These are phyloP conservation scores for Geotrichum reessii DNA, from an alignment of 1,139 yeast genomes.

Conservation along the genomic window DNA sequence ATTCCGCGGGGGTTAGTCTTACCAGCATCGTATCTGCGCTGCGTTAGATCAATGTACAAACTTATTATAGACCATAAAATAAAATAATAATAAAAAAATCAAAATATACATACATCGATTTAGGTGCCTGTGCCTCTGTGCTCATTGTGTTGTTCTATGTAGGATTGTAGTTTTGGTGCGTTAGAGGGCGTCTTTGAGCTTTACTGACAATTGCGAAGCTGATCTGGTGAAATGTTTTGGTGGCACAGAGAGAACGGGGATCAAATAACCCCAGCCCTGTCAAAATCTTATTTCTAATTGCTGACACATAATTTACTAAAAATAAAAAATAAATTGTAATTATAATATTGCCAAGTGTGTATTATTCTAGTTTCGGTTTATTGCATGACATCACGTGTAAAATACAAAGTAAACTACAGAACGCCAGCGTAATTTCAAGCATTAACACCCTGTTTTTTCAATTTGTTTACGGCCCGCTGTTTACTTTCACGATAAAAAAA, in stretches of 20 bases:
- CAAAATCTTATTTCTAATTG: not conserved
- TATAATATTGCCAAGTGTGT: too few relatives aligned
- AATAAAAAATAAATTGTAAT: not conserved
- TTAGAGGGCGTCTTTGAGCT: not conserved
- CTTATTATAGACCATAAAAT: not conserved
- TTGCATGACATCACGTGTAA: not conserved
- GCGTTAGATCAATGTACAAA: not conserved
- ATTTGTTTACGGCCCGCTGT: not conserved
- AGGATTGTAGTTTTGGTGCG: not conserved
- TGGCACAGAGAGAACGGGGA: not conserved
- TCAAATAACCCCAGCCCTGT: not conserved
- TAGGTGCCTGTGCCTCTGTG: slow-evolving; percentile 6
- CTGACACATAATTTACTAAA: not conserved
- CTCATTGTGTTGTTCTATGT: slow-evolving; percentile 1
- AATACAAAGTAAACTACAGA: not conserved
- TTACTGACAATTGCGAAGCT: not conserved
- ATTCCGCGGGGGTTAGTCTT: slow-evolving; percentile 80
- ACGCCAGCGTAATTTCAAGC: not conserved
- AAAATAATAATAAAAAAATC: not conserved
- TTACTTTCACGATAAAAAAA: not conserved
- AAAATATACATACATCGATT: slow-evolving; percentile 3
- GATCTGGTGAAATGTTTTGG: not conserved
- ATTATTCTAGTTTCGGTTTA: not conserved
- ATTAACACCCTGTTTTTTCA: not conserved
- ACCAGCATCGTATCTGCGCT: slow-evolving; percentile 14